Conservation (phyloP, 768 basidiomycete genomes). For the Fomitopsis pulvina region DNA sequence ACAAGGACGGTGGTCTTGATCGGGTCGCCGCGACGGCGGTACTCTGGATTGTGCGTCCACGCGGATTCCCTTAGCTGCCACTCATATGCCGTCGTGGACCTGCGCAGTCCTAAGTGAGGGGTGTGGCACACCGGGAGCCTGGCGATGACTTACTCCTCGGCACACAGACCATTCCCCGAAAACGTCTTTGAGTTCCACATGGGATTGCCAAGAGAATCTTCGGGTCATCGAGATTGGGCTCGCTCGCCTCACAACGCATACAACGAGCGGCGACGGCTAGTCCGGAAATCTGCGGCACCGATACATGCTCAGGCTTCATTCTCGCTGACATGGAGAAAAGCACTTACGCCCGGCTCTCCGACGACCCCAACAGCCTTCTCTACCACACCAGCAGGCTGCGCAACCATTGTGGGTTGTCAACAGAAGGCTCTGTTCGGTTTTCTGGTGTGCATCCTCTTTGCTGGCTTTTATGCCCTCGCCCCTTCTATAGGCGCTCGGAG, state of each 20-base stretch:
- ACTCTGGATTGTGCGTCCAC: conserved; percentile 1
- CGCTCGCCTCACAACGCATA: conserved; percentile 30
- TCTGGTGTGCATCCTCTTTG: too few species aligned
- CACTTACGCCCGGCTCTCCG: neutral
- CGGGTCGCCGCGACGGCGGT: neutral
- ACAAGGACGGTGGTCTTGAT: conserved; percentile 1
- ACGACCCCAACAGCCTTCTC: conserved; percentile 1
- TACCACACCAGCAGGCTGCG: neutral
- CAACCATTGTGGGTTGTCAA: too few species aligned
- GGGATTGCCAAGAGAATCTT: conserved; percentile 29
- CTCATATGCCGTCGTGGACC: conserved; percentile 1
- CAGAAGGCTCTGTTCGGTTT: too few species aligned
- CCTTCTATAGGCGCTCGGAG: too few species aligned
- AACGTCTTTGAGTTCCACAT: conserved; percentile 45
- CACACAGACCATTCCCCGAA: conserved; percentile 29
- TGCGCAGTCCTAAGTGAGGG: neutral
- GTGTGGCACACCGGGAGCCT: neutral
- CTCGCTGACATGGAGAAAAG: neutral
- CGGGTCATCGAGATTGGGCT: conserved; percentile 6
- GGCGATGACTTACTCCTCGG: conserved; percentile 8
- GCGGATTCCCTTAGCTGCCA: neutral
- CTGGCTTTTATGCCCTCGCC: too few species aligned
- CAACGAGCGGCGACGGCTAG: conserved; percentile 32
- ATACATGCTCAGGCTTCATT: neutral
- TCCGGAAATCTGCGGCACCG: conserved; percentile 16